A percentile compares a stretch with the other conserved stretches of the same genome.
phyloP scores from a whole-genome alignment of 495 filamentous ascomycete species.

The Hypoxylon cercidicola region DNA sequence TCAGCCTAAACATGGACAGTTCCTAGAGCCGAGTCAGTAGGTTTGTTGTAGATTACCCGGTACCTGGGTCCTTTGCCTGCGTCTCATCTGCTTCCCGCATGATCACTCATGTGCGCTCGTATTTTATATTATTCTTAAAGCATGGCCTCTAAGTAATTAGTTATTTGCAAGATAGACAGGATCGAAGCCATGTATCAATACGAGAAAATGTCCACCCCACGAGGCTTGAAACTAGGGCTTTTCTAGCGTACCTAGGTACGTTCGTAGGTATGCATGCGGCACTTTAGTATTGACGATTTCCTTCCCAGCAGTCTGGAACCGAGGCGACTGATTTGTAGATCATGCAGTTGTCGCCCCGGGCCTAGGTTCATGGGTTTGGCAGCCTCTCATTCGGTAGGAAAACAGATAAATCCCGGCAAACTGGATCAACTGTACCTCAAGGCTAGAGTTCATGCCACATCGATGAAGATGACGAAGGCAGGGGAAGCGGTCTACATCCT shows the following conservation, averaged over 20 bases:
- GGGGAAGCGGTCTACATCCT: neutral
- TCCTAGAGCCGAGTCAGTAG: no score
- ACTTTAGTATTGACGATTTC: conserved; percentile 10
- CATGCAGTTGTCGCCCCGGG: conserved; percentile 2
- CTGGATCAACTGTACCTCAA: neutral
- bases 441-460: neutral
- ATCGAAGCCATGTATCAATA: no score
- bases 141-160: no score
- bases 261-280: neutral
- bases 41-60: no score
- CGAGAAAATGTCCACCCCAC: no score
- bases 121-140: no score
- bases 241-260: conserved; percentile 14
- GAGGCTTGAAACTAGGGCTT: neutral
- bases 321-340: conserved; percentile 4
- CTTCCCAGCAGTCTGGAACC: conserved; percentile 21
- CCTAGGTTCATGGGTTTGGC: conserved; percentile 15
- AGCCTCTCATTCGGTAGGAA: neutral
- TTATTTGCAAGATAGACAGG: no score
- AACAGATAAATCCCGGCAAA: neutral
- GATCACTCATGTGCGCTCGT: no score
- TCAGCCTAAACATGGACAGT: no score
- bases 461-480: neutral
- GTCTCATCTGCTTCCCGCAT: no score
- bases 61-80: no score